Percentiles rank a stretch among this genome's conserved stretches.
These are phyloP conservation scores for Oidium heveae DNA, from an alignment of 2,329 filamentous ascomycete species.

Conservation along the genomic window DNA sequence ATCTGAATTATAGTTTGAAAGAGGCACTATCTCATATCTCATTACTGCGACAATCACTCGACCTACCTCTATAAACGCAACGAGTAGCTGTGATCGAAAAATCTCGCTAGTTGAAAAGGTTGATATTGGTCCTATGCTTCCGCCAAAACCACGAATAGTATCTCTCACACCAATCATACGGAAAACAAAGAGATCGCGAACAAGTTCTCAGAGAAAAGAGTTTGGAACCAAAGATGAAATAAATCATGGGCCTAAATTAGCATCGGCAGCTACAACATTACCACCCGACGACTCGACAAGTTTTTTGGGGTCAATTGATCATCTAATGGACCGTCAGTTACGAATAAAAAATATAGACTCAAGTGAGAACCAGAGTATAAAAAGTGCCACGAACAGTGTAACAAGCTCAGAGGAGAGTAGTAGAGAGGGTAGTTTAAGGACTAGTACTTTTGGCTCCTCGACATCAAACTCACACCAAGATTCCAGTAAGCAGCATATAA, in stretches of 20 bases:
- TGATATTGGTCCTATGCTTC: constrained; percentile 51
- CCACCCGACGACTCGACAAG: constrained; percentile 13
- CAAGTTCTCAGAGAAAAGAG: constrained; percentile 7
- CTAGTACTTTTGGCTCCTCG: constrained; percentile 9
- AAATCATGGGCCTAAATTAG: constrained; percentile 6
- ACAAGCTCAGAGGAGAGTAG: constrained; percentile 21
- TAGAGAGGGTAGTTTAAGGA: constrained; percentile 1
- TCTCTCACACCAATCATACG: constrained; percentile 71
- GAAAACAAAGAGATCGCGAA: constrained; percentile 26
- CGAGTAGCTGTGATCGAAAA: constrained; percentile 55
- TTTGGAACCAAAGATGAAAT: constrained; percentile 4
- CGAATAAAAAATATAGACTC: constrained; percentile 22
- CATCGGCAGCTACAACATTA: constrained; percentile 5
- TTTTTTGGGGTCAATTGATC: constrained; percentile 14
- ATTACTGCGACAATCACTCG: constrained; percentile 74
- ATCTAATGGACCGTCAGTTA: constrained; percentile 11
- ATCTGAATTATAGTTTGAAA: constrained; percentile 46
- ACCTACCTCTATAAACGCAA: constrained; percentile 64
- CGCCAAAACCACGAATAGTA: constrained; percentile 59
- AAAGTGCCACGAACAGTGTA: constrained; percentile 32
- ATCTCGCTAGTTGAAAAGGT: constrained; percentile 59
- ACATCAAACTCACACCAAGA: constrained; percentile 20
- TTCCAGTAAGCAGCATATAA: constrained; percentile 26
- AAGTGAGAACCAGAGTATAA: constrained; percentile 37
- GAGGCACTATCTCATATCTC: constrained; percentile 78